A percentile compares a stretch with the other conserved stretches of the same genome.
These are phyloP conservation scores for Cornus suecica DNA, from an alignment of 148 eudicot species.

Conservation along the genomic window DNA sequence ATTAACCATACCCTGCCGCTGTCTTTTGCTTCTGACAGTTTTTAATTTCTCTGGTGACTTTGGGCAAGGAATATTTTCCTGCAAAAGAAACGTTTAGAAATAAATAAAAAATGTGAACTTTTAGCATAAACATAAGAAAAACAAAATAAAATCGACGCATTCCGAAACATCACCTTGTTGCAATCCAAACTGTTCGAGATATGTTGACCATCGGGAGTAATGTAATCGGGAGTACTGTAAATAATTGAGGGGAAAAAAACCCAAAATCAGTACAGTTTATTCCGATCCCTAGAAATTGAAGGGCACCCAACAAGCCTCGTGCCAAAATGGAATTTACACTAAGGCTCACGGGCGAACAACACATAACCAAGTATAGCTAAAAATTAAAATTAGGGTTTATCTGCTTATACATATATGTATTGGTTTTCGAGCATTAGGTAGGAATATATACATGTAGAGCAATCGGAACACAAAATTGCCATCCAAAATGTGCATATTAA, in stretches of 20 bases:
- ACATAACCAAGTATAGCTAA: too few species aligned
- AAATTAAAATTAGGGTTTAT: background rate
- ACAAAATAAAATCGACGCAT: background rate
- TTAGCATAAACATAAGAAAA: background rate
- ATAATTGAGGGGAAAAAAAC: background rate
- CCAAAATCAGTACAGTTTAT: constrained; percentile 5
- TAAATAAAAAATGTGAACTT: background rate
- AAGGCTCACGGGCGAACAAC: background rate
- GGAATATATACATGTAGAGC: background rate
- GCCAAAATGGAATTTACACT: background rate
- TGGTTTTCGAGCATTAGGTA: too few species aligned
- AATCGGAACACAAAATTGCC: background rate
- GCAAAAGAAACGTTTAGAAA: constrained; percentile 9
- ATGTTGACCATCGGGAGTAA: constrained; percentile 72
- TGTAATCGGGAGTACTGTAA: constrained; percentile 89
- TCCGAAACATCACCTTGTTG: constrained; percentile 41
- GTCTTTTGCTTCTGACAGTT: constrained; percentile 52
- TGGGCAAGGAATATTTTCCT: constrained; percentile 72
- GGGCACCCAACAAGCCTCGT: background rate
- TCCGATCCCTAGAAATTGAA: background rate
- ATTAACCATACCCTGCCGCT: constrained; percentile 47
- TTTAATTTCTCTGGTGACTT: constrained; percentile 78
- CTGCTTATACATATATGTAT: background rate
- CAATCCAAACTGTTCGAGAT: constrained; percentile 49
- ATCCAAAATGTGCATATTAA: background rate